phyloP scores from a whole-genome alignment of 2,329 filamentous ascomycete genomes.

The Sporothrix sp. region DNA sequence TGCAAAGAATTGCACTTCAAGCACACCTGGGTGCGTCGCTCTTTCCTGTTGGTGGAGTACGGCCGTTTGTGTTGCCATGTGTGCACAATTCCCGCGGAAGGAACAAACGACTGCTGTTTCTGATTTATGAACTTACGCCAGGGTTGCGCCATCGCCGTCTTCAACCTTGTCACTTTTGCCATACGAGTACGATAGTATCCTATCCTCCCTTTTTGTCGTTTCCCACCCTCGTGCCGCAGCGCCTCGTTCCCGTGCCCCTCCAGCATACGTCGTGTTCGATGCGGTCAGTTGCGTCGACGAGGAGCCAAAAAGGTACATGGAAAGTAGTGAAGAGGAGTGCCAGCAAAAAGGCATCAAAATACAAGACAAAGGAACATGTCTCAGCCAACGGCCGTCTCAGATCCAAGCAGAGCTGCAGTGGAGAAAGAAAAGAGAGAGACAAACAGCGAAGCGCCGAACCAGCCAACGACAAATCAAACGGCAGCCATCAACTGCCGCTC shows the following conservation, averaged over 20 bases:
- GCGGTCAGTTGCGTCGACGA: background rate
- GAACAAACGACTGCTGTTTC: background rate
- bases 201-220: background rate
- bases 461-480: background rate
- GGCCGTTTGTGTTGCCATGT: background rate
- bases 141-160: background rate
- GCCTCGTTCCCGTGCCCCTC: too few species aligned
- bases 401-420: background rate
- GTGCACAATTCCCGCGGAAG: background rate
- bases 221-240: too few species aligned
- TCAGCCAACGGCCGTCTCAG: constrained; percentile 1
- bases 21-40: background rate
- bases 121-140: background rate
- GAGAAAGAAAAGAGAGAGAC: background rate
- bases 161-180: constrained; percentile 6
- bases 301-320: background rate
- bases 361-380: constrained; percentile 1
- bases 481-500: background rate
- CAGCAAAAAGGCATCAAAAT: background rate
- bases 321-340: background rate
- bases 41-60: too few species aligned
- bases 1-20: too few species aligned
- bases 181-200: background rate
- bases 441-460: background rate
- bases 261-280: background rate